These are phyloP conservation scores for Colletotrichum graminicola DNA, from an alignment of 2,329 filamentous ascomycete species.

Conservation along the genomic window DNA sequence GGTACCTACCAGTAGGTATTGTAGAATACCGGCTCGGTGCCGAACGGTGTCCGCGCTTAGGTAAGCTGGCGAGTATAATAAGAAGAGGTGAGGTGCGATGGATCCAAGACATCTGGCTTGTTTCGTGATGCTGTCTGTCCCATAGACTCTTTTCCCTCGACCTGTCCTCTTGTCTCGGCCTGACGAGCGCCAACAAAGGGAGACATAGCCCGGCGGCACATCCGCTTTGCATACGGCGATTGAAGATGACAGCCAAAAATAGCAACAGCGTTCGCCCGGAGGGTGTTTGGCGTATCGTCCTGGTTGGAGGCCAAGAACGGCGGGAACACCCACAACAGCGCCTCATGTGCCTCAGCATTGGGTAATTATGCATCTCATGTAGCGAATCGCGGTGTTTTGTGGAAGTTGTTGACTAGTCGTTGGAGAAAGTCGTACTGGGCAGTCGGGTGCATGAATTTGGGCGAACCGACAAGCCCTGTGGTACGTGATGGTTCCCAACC, in stretches of 20 bases:
- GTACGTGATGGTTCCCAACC: not conserved
- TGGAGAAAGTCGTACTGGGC: constrained; percentile 7
- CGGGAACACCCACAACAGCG: not conserved
- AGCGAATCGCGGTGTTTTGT: constrained; percentile 16
- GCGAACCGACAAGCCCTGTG: constrained; percentile 6
- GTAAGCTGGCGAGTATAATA: constrained; percentile 19
- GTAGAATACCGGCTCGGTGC: constrained; percentile 17
- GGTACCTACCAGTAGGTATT: too few relatives aligned
- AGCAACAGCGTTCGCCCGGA: constrained; percentile 26
- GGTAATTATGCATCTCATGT: constrained; percentile 4
- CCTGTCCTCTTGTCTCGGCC: not conserved
- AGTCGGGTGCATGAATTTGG: constrained; percentile 3
- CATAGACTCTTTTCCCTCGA: constrained; percentile 10
- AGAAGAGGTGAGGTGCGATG: constrained; percentile 7
- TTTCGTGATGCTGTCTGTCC: constrained; percentile 11
- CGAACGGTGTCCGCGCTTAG: constrained; percentile 11
- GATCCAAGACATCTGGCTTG: constrained; percentile 21
- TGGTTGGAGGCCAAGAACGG: constrained; percentile 21
- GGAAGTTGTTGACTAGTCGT: constrained; percentile 2
- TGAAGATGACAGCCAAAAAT: constrained; percentile 28
- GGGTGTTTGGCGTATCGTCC: constrained; percentile 29
- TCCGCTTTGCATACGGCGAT: constrained; percentile 4
- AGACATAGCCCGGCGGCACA: constrained; percentile 7
- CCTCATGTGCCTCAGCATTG: constrained; percentile 21
- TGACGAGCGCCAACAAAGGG: constrained; percentile 23